phyloP scores from a whole-genome alignment of 1,284 basidiomycete species.

The Neolentinus lepideus region DNA sequence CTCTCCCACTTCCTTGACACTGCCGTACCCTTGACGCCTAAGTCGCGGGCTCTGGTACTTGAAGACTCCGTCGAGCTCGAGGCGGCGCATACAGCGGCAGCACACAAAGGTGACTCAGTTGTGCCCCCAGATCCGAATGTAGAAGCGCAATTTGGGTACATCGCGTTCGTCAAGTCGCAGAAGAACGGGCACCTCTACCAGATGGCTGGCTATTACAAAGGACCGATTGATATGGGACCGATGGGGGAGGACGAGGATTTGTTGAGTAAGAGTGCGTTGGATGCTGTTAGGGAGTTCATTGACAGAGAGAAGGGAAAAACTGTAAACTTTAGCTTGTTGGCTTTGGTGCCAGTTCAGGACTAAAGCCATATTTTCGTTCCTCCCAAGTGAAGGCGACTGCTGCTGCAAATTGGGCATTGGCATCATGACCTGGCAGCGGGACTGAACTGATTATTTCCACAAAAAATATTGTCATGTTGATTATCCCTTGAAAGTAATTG shows the following conservation, averaged over 20 bases:
- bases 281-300: conserved; percentile 21
- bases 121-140: conserved; percentile 18
- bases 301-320: conserved; percentile 16
- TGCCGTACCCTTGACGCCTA: conserved; percentile 12
- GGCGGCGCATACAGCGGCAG: conserved; percentile 19
- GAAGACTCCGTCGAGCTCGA: conserved; percentile 23
- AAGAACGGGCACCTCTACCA: conserved; percentile 24
- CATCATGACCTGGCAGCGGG: no score
- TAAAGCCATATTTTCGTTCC: conserved; percentile 3
- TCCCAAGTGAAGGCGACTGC: no score
- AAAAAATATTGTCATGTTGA: no score
- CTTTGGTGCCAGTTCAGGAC: conserved; percentile 13
- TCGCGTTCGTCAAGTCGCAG: conserved; percentile 23
- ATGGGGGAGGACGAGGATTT: conserved; percentile 19
- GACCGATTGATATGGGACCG: conserved; percentile 23
- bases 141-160: conserved; percentile 24
- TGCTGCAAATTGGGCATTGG: background rate
- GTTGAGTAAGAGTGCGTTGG: conserved; percentile 15
- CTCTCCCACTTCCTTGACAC: background rate
- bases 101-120: conserved; percentile 19
- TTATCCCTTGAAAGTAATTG: no score
- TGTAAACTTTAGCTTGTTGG: conserved; percentile 25
- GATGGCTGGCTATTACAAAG: conserved; percentile 26
- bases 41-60: conserved; percentile 21
- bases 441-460: no score